Evolutionary conservation across 805 yeast genomes (phyloP), one percentile per base, ranked within the genome.

Genomic region (Pichia cephalocereana): DNA sequence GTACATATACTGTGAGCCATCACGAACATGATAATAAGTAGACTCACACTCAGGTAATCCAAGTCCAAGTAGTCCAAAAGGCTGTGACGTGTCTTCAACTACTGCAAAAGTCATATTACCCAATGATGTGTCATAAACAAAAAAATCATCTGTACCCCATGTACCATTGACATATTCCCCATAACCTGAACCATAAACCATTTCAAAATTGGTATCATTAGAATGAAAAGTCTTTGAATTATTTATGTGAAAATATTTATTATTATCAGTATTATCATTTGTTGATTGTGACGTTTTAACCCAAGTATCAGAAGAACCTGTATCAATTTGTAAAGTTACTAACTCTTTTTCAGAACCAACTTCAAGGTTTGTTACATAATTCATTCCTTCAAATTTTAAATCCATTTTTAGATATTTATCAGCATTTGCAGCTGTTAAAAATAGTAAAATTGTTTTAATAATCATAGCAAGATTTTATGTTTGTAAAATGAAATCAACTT

Each of bases 301-400:
- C 86, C 87, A 83, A 23, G 85, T 64, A 60, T 84, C 91, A 0
- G 86, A 74, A 0, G 89, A 82, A 3, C 91, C 93, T 1, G 90
- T 84, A 57, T 84, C 93, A n/a, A 84, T 60, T 38, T 81, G 61
- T 10, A 83, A 78, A 10, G 68, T 69, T 7, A 83, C 68, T n/a
- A 67, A 61, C 56, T 82, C 83, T 0, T 69, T 58, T 1, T 81
- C 74, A 0, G 86, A 75, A 5, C 93, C 38, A 19, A 36, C 34
- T 15, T 42, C 27, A 10, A 40, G 6, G 0, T 12, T 7, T 30
- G 32, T 11, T 34, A 34, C 10, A 14, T 10, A 34, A 14, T 14
- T 9, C 37, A 34, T 34, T 3, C 12, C 11, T 17, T 9, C 14
- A 14, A 41, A 30, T 30, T 34, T 30, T 15, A 41, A 18, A 18